These are phyloP conservation scores for Saturnispora zaruensis DNA, from an alignment of 805 yeast genomes.

Conservation along the genomic window DNA sequence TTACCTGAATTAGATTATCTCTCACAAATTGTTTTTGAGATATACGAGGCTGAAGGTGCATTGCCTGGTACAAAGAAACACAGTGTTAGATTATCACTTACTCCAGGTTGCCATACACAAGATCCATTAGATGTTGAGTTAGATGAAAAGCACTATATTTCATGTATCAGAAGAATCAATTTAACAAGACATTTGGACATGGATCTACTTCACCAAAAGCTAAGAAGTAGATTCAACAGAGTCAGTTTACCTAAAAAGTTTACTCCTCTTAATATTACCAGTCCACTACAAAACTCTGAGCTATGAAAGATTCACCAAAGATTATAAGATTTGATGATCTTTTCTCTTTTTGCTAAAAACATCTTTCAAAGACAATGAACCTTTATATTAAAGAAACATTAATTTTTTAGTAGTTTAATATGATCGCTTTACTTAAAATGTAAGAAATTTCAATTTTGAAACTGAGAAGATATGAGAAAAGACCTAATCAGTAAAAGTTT, in stretches of 20 bases:
- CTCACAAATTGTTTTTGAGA: constrained; percentile 88
- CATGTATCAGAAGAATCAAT: constrained; percentile 86
- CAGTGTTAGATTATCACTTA: constrained; percentile 80
- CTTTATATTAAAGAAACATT: background rate
- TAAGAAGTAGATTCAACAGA: constrained; percentile 73
- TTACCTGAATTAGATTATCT: constrained; percentile 93
- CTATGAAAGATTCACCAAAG: background rate
- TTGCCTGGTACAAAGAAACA: constrained; percentile 68
- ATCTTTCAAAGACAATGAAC: background rate
- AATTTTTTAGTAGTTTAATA: background rate
- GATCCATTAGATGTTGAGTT: constrained; percentile 95
- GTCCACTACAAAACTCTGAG: constrained; percentile 29
- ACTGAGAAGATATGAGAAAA: background rate
- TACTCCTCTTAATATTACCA: constrained; percentile 79
- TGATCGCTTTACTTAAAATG: background rate
- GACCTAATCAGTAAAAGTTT: background rate
- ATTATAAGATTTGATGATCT: background rate
- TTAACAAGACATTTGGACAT: constrained; percentile 89
- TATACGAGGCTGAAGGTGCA: constrained; percentile 69
- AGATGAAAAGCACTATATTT: constrained; percentile 92
- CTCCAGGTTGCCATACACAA: constrained; percentile 98
- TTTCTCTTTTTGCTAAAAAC: background rate
- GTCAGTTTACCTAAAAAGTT: constrained; percentile 87
- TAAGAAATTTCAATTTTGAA: background rate
- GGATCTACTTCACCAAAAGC: constrained; percentile 75